Conservation (phyloP, 176 grass and related monocot species). For the Carex parvula region DNA sequence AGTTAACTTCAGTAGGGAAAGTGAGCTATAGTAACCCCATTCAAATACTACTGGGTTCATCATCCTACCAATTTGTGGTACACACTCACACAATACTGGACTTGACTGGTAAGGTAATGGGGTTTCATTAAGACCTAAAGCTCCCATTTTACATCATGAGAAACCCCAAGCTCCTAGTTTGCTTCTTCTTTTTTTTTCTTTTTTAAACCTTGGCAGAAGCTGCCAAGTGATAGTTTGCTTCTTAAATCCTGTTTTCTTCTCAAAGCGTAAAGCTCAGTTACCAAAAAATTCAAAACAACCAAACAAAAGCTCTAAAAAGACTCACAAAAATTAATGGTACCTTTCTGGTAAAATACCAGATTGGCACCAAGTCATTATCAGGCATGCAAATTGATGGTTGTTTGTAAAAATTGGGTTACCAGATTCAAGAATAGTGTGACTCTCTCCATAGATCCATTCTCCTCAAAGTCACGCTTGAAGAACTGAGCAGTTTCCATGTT, state of each 20-base stretch:
- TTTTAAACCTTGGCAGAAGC: too few relatives aligned
- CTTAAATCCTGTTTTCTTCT: background rate
- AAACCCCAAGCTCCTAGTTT: background rate
- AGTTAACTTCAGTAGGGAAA: background rate
- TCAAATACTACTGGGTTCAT: background rate
- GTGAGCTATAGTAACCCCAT: background rate
- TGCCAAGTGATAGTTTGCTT: background rate
- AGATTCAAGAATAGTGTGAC: slow-evolving; percentile 93
- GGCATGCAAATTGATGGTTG: background rate
- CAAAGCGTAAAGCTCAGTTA: background rate
- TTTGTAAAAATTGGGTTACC: slow-evolving; percentile 36
- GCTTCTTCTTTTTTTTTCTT: background rate
- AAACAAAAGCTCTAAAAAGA: background rate
- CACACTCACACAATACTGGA: background rate
- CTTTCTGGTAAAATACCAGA: background rate
- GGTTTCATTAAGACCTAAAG: background rate
- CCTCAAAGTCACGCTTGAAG: slow-evolving; percentile 95
- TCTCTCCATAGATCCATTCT: slow-evolving; percentile 95
- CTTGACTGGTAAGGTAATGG: background rate
- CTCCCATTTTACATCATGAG: background rate
- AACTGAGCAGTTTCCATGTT: slow-evolving; percentile 97
- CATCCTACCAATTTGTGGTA: background rate
- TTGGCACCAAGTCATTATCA: background rate
- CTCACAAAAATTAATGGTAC: background rate
- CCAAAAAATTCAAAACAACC: background rate